Base-by-base conservation (phyloP, 805 yeast genomes). In the Monosporozyma siamensis region DNA sequence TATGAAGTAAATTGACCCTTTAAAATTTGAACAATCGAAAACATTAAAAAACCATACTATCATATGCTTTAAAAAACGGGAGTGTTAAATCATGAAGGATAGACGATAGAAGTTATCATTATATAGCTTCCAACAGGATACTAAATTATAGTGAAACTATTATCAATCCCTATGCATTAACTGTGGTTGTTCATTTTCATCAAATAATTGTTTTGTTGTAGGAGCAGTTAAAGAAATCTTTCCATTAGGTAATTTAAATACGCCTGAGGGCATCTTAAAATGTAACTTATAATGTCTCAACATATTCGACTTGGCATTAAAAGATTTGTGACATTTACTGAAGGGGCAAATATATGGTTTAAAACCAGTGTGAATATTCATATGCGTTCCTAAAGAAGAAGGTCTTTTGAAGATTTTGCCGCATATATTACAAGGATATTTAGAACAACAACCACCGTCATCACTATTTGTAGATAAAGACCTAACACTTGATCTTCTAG, bases 351-450 rank as follows among this genome's bases (percentile, higher is more conserved):
- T 66, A 55, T 77, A 88, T 9, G 97, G 97, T 56, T 82, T 82
- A 54, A 84, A 90, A 14, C 95, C 95, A 1, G 95, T 86, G 54
- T 86, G 95, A 26, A 85, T 71, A 49, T 95, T 69, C 55, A 75
- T 64, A 64, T 86, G 95, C 0, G 95, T 86, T 32, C 88, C 65
- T 48, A 86, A 66, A 55, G 87, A 86, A 10, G 95, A 95, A 32
- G 95, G 89, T 57, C 88, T 92, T 0, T 90, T 81, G 54, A 86
- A 86, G 43, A 78, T 61, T 57, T 86, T 86, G 15, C 76, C 78
- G 64, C 95, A 87, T 50, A 67, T 75, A 12, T 69, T 66, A 56
- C 95, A 87, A 50, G 70, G 75, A 47, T 69, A 51, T 38, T 14
- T 29, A n/a, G n/a, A n/a, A n/a, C 31, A n/a, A 29, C 18, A 29